Base-by-base conservation (phyloP, 2,329 filamentous ascomycete genomes). In the Magnaporthiopsis rhizophila region DNA sequence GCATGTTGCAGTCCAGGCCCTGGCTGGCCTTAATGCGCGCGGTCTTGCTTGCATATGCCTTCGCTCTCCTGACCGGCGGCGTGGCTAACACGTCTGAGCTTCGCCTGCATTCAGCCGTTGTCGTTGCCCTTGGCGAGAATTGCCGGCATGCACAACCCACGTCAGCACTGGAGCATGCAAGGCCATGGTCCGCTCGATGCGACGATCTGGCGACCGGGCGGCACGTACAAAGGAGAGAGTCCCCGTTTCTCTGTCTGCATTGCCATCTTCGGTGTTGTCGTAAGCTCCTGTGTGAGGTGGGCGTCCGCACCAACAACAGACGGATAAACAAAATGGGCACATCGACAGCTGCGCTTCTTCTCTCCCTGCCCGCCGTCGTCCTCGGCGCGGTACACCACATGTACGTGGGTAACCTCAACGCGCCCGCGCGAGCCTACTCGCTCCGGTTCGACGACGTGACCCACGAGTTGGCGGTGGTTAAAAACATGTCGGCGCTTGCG, bases 351-450 rank as follows among this genome's bases (percentile, higher is more conserved):
- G 21, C 5, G 6, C 45, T 53, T 6, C 5, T 53, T n/a, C 3
- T 53, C 5, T n/a, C n/a, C 21, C 45, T 53, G 6, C 45, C 45
- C 45, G 45, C 18, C 21, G n/a, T 9, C n/a, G 58, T 36, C 58
- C 58, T 60, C 28, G 58, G 58, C n/a, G 62, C 56, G 28, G 15
- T 65, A 71, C 86, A 89, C 72, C 85, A 88, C 77, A 75, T 89
- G 65, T 88, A 89, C 81, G 81, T 88, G 66, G 86, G 86, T 61
- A 89, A 86, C 61, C 88, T 86, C 83, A 85, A 82, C 63, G 80
- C 81, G 64, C 86, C 86, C 66, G 86, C 86, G 63, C 82, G 85
- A 66, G 87, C 89, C 68, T 87, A 88, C 72, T 87, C 86, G 0
- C 81, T 89, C 63, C 80, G 82, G 63, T 89, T 89, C 70, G 85